phyloP scores from a whole-genome alignment of 495 filamentous ascomycete species.

The Bombardia bombarda region DNA sequence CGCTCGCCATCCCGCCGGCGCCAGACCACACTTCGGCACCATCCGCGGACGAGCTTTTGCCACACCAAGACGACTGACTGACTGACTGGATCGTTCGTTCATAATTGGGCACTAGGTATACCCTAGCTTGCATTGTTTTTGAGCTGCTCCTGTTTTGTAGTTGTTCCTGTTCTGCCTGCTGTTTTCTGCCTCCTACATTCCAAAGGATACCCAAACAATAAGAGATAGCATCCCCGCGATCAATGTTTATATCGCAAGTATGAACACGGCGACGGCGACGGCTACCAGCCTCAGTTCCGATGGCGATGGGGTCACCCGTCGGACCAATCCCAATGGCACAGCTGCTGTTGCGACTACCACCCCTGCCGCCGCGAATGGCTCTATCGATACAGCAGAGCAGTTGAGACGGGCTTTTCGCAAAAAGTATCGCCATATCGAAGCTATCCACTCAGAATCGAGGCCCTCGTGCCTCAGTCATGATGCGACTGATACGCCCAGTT shows the following conservation, averaged over 20 bases:
- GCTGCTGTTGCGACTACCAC: not conserved
- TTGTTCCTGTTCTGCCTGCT: too few relatives aligned
- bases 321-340: not conserved
- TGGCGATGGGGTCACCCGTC: conserved; percentile 15
- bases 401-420: conserved; percentile 17
- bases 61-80: not conserved
- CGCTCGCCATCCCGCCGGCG: too few relatives aligned
- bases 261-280: conserved; percentile 15
- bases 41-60: not conserved
- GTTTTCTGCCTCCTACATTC: too few relatives aligned
- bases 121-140: too few relatives aligned
- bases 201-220: too few relatives aligned
- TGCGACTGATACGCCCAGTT: conserved; percentile 63
- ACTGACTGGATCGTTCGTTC: not conserved
- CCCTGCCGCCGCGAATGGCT: conserved; percentile 3
- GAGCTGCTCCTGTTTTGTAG: too few relatives aligned
- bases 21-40: not conserved
- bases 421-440: conserved; percentile 83
- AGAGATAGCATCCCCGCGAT: too few relatives aligned
- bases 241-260: conserved; percentile 4
- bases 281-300: not conserved
- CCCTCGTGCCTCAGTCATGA: conserved; percentile 85
- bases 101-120: too few relatives aligned
- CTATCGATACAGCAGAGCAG: conserved; percentile 11
- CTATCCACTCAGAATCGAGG: conserved; percentile 62